phyloP scores from a whole-genome alignment of 441 rosid genomes.

The Gossypium schwendimanii region DNA sequence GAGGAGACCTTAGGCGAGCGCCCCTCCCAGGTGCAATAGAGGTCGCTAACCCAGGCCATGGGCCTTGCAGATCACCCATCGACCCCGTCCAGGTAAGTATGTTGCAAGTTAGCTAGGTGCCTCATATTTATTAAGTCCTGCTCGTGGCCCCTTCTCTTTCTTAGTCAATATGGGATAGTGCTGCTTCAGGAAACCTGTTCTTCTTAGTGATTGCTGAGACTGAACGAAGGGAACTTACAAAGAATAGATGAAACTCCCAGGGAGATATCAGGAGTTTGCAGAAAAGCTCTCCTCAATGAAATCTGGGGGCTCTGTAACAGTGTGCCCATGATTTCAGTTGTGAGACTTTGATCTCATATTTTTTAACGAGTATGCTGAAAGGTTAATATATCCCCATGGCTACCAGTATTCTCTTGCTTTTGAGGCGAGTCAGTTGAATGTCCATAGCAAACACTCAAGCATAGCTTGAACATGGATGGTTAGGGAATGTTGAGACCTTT shows the following conservation, averaged over 20 bases:
- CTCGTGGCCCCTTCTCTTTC: too few species aligned
- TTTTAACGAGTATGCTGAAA: too few species aligned
- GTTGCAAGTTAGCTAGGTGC: neutral
- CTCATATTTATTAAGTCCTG: neutral
- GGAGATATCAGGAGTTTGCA: neutral
- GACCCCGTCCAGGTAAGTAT: slow-evolving; percentile 11
- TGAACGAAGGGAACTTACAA: neutral
- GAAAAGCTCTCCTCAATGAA: neutral
- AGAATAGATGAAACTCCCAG: neutral
- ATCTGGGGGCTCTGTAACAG: neutral
- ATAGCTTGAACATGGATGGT: neutral
- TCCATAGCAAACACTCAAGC: neutral
- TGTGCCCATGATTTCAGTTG: neutral
- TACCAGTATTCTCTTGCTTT: neutral
- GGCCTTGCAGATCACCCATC: neutral
- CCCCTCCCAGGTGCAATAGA: neutral
- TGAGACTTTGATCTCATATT: too few species aligned
- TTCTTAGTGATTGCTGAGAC: neutral
- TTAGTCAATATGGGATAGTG: neutral
- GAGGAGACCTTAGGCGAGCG: slow-evolving; percentile 7
- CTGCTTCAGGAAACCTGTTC: neutral
- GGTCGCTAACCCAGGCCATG: neutral
- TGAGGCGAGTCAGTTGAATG: neutral
- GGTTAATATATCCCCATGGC: neutral
- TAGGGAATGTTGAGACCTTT: neutral